Base-by-base conservation (phyloP, 176 grass and related monocot genomes). In the Eremochloa ophiuroides region DNA sequence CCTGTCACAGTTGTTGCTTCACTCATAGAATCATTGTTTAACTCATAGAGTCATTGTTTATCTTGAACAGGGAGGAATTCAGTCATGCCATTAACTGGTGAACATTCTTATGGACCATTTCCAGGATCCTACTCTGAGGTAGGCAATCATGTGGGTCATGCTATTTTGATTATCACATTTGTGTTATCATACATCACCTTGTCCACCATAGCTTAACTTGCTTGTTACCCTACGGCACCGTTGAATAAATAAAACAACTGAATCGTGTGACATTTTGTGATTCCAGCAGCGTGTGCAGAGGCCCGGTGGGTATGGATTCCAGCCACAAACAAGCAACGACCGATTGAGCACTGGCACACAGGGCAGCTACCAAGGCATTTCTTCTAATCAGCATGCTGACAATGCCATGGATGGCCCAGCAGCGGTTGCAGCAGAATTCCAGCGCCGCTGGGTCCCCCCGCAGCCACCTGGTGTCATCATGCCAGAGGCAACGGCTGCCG, bases 371-470 rank as follows among this genome's bases (percentile, higher is more conserved):
- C 69, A 91, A 11, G 67, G 69, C 5, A 41, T 27, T 40, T 50
- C 77, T 51, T 77, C 70, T 3, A 85, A 80, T 23, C 90, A 82
- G 25, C 68, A 85, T 6, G 76, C 79, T 14, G 67, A 47, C 7
- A 91, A 79, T 1, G 10, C 37, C 56, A 6, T 74, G 13, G 84
- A 79, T 48, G 55, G 58, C 28, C 71, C 53, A 0, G 70, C 42
- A 5, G 29, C 67, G 11, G 77, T 43, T 50, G 71, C 66, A 0
- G 67, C 68, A 18, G 88, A 81, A 18, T 84, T 85, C 66, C 88
- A 85, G 77, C 87, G 87, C 12, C 88, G 73, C 39, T 97, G 94
- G 94, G 85, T 90, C 15, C 87, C 89, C 9, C 94, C 91, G 5
- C 92, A 93, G 60, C 44, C 88, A 40, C 86, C 92, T 2, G 30